Conservation (phyloP, 2,329 filamentous ascomycete species). For the Domatiomyces catenatus region DNA sequence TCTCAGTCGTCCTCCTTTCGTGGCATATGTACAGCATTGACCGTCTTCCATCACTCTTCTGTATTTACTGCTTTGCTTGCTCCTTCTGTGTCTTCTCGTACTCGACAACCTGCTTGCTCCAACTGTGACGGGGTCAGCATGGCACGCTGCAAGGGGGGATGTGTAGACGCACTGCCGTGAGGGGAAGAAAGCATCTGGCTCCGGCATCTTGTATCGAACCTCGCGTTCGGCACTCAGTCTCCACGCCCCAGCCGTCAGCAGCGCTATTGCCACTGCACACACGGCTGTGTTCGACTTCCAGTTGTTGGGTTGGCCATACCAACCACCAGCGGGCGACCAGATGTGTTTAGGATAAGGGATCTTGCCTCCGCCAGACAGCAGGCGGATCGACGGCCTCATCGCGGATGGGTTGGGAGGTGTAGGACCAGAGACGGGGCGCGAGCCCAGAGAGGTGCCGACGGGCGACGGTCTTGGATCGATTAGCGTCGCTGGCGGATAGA, state of each 20-base stretch:
- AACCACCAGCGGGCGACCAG: constrained; percentile 96
- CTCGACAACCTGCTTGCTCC: constrained; percentile 57
- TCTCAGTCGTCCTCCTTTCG: background rate
- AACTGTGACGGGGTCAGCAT: constrained; percentile 32
- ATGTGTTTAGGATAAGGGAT: constrained; percentile 75
- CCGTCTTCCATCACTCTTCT: background rate
- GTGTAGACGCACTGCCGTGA: constrained; percentile 57
- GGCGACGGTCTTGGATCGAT: background rate
- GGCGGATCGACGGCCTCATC: background rate
- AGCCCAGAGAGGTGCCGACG: background rate
- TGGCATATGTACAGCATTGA: background rate
- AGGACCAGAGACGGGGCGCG: background rate
- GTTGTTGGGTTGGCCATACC: constrained; percentile 89
- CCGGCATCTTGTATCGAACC: constrained; percentile 57
- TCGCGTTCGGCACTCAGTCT: constrained; percentile 61
- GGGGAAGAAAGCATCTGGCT: constrained; percentile 62
- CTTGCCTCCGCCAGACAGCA: constrained; percentile 51
- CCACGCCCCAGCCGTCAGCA: constrained; percentile 53
- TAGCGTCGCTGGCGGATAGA: too few species aligned
- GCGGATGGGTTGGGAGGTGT: background rate
- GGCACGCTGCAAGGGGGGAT: constrained; percentile 1
- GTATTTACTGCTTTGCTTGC: constrained; percentile 1
- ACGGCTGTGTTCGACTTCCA: constrained; percentile 86
- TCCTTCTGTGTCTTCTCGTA: constrained; percentile 42
- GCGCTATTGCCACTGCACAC: constrained; percentile 51